phyloP scores from a whole-genome alignment of 306 rosid genomes.

The Castanopsis chinensis region DNA sequence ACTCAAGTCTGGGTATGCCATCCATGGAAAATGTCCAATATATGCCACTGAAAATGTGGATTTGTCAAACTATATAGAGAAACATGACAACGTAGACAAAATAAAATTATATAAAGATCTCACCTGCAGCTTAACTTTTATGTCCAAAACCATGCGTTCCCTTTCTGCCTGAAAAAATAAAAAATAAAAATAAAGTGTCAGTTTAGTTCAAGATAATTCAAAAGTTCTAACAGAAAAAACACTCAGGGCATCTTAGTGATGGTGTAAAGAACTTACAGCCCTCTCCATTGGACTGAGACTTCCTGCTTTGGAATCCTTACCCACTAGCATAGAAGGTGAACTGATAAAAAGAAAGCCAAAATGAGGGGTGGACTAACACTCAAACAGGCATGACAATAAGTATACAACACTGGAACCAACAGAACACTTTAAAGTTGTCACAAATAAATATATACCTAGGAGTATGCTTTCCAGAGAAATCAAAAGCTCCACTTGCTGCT shows the following conservation, averaged over 20 bases:
- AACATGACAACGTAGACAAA: not conserved
- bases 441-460: constrained; percentile 58
- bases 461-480: constrained; percentile 68
- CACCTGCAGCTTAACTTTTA: constrained; percentile 98
- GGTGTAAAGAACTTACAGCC: constrained; percentile 62
- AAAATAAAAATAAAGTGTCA: not conserved
- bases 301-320: constrained; percentile 73
- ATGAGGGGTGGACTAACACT: constrained; percentile 22
- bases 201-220: constrained; percentile 13
- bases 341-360: constrained; percentile 21
- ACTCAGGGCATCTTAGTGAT: constrained; percentile 12
- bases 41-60: not conserved
- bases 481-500: constrained; percentile 76
- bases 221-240: constrained; percentile 8
- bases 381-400: constrained; percentile 18
- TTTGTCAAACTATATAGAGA: not conserved
- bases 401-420: constrained; percentile 1
- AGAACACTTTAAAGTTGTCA: constrained; percentile 8
- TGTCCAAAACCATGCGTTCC: constrained; percentile 96
- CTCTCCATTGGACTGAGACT: constrained; percentile 89
- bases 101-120: constrained; percentile 18
- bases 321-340: constrained; percentile 52
- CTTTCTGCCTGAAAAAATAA: constrained; percentile 81
- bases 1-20: not conserved
- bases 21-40: not conserved